Percentiles rank a stretch among this genome's conserved stretches.
Evolutionary conservation across 805 yeast species (phyloP).

Genomic region (Yarrowia sp.): DNA sequence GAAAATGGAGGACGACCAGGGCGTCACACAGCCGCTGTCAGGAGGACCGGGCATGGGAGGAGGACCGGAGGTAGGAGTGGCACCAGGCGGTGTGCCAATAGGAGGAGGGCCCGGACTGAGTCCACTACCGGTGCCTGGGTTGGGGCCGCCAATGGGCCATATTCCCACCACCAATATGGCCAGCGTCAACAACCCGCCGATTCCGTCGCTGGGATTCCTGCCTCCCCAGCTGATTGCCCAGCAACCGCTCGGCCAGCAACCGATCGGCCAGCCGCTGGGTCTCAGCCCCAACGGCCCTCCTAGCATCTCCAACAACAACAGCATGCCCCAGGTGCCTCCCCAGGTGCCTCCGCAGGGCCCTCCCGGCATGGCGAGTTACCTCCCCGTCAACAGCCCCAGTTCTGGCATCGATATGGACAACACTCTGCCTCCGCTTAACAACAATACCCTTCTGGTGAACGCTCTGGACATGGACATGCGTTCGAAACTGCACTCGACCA

Average conservation of each 20-base stretch:
- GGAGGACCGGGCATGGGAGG: neutral
- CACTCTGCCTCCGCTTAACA: slow-evolving; percentile 8
- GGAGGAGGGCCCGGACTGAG: neutral
- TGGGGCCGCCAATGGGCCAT: slow-evolving; percentile 5
- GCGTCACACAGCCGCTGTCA: neutral
- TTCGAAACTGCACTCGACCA: neutral
- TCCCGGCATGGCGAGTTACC: neutral
- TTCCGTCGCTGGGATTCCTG: neutral
- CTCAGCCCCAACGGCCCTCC: neutral
- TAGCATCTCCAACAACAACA: neutral
- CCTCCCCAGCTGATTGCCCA: neutral
- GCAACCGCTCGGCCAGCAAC: neutral
- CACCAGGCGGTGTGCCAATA: neutral
- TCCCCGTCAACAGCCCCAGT: neutral
- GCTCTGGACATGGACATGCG: slow-evolving; percentile 18
- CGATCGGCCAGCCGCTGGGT: no score
- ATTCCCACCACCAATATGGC: slow-evolving; percentile 17
- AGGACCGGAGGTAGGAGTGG: neutral
- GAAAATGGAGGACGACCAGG: neutral
- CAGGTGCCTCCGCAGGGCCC: neutral
- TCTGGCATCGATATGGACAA: neutral
- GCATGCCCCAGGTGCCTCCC: neutral
- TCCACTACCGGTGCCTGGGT: neutral
- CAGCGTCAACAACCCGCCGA: neutral
- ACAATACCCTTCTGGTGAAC: slow-evolving; percentile 14